Evolutionary conservation across 352 stramenopile species (phyloP).

Genomic region (Globisporangium paddicum): DNA sequence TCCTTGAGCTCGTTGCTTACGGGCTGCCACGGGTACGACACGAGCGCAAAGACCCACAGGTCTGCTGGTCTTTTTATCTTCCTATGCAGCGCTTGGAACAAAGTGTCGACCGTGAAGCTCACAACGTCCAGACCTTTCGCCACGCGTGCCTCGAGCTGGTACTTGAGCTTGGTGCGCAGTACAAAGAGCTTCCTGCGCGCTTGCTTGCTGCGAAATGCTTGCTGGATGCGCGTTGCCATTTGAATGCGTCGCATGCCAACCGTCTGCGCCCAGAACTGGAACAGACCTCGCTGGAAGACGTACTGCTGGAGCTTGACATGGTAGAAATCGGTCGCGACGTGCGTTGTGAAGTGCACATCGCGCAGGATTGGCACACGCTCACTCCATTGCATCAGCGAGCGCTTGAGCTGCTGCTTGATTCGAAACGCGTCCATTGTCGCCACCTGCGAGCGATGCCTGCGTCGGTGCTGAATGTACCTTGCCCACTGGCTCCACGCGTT

Average conservation of each 20-base stretch:
- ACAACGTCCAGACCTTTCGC: slow-evolving; percentile 14
- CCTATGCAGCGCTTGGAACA: slow-evolving; percentile 12
- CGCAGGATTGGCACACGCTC: slow-evolving; percentile 20
- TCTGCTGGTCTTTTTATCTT: not conserved
- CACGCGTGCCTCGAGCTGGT: slow-evolving; percentile 25
- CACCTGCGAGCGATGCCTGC: not conserved
- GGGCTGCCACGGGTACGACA: slow-evolving; percentile 29
- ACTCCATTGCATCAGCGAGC: slow-evolving; percentile 11
- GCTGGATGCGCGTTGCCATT: slow-evolving; percentile 35
- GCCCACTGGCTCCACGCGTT: slow-evolving; percentile 16
- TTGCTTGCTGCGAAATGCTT: slow-evolving; percentile 18
- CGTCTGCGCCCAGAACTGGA: slow-evolving; percentile 29
- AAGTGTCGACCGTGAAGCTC: slow-evolving; percentile 6
- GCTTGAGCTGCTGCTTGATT: not conserved
- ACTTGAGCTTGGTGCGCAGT: slow-evolving; percentile 28
- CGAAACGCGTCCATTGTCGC: slow-evolving; percentile 18
- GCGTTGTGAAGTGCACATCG: slow-evolving; percentile 20
- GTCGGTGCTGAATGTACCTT: slow-evolving; percentile 16
- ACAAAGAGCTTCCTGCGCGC: slow-evolving; percentile 27
- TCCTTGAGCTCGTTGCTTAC: slow-evolving; percentile 1
- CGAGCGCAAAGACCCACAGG: slow-evolving; percentile 34
- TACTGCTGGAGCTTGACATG: slow-evolving; percentile 13
- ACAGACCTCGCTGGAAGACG: slow-evolving; percentile 24
- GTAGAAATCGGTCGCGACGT: slow-evolving; percentile 16
- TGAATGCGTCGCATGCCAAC: slow-evolving; percentile 17